Evolutionary conservation across 495 filamentous ascomycete species (phyloP), one percentile per base, ranked within the genome.

Genomic region (Aspergillus wentii): DNA sequence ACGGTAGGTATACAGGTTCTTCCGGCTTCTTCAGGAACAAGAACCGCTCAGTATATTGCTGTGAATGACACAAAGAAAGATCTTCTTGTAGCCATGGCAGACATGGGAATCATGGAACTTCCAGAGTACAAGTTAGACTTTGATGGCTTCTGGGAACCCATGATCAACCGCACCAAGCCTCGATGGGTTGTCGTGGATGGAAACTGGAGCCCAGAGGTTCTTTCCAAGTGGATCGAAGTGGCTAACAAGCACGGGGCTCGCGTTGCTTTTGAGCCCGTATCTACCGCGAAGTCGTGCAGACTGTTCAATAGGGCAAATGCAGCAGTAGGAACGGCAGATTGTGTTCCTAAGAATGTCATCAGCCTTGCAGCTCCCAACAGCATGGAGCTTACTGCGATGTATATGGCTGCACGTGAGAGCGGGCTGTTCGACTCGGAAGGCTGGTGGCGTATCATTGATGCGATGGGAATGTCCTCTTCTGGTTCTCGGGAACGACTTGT

Each of bases 251-350:
- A 72, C 38, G 63, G 64, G 11, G 70, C 78, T 6, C 64, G 69
- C 2, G 71, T 88, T n/a, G 82, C 82, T 11, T 94, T 90, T 46
- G 92, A 98, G 56, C 92, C 92, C n/a, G 94, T 96, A 8, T 92
- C 87, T 2, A 71, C 71, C 2, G 76, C 73, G 30, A 98, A 98
- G 59, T 74, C 86, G 6, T 62, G 72, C 7, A 69, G 81, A 3
- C 59, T 96, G 4, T 88, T 96, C 50, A 57, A 61, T 17, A 46
- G 38, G 35, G 26, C 40, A 14, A 46, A 38, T 34, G 35, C 59
- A 7, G 42, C 54, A 8, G 57, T 64, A 40, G 62, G 35, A 32
- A 49, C 51, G 17, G 53, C 41, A 1, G 55, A 63, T 2, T 55
- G 78, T 7, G 79, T 82, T 34, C 89, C 89, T 1, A 55, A 72